Percentiles rank a stretch among this genome's conserved stretches.
These are phyloP conservation scores for Eimeria praecox DNA, from an alignment of 169 alveolate species.

Conservation along the genomic window DNA sequence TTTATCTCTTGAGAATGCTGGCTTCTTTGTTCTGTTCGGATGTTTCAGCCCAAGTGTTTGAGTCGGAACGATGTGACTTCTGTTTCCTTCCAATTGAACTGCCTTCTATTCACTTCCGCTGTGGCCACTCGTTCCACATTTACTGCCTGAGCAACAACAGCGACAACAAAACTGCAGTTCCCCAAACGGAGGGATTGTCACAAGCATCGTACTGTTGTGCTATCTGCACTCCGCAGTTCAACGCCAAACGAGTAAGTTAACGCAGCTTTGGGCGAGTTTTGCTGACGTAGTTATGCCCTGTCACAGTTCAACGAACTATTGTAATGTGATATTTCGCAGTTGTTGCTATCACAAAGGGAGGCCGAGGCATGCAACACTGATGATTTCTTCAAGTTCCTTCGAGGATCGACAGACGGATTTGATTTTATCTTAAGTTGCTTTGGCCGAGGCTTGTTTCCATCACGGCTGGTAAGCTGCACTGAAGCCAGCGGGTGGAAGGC, in stretches of 20 bases:
- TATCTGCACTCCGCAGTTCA: slow-evolving; percentile 75
- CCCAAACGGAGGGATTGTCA: slow-evolving; percentile 18
- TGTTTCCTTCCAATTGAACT: slow-evolving; percentile 79
- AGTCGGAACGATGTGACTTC: slow-evolving; percentile 64
- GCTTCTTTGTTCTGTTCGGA: neutral
- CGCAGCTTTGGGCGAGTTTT: neutral
- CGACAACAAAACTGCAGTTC: slow-evolving; percentile 39
- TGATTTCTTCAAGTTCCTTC: slow-evolving; percentile 83
- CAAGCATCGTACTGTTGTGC: slow-evolving; percentile 69
- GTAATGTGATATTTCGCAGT: slow-evolving; percentile 54
- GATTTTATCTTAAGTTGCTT: slow-evolving; percentile 74
- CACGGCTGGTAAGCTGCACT: slow-evolving; percentile 62
- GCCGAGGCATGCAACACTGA: slow-evolving; percentile 76
- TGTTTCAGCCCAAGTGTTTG: slow-evolving; percentile 71
- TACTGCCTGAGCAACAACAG: slow-evolving; percentile 77
- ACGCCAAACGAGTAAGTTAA: slow-evolving; percentile 74
- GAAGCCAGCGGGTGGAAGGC: neutral
- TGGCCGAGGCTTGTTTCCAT: slow-evolving; percentile 81
- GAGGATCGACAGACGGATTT: slow-evolving; percentile 82
- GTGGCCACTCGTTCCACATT: slow-evolving; percentile 82
- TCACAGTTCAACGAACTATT: neutral
- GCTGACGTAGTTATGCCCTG: neutral
- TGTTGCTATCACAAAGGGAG: slow-evolving; percentile 80
- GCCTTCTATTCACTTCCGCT: slow-evolving; percentile 81
- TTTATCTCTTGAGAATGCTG: neutral